Base-by-base conservation (phyloP, 2,329 filamentous ascomycete genomes). In the Curvularia hawaiiensis region DNA sequence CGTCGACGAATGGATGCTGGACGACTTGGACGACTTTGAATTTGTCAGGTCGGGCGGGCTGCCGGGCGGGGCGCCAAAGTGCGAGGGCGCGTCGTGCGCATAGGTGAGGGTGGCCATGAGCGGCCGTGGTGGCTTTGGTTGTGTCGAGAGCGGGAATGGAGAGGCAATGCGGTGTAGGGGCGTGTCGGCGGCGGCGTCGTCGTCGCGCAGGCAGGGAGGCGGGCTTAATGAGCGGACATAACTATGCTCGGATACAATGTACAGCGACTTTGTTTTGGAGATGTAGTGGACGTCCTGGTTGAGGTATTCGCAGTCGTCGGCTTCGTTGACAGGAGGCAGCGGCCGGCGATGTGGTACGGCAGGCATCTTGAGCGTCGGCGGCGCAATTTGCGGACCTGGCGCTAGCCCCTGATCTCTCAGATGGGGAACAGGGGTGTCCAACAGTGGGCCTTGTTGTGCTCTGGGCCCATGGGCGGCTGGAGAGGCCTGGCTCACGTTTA, bases 21-120 rank as follows among this genome's bases (percentile, higher is more conserved):
- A 96, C 28, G 92, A 92, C 78, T 95, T 96, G 64, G 91, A 96
- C 61, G 91, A 95, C 77, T 94, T 96, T 59, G 91, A 96, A 65
- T 83, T 84, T 62, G 90, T 91, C 79, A 96, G 87, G 69, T 91
- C 90, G 60, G 90, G 90, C 57, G 89, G 89, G 64, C 90, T 91
- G 75, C 84, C 85, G 46, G 88, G 88, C 59, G 77, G 80, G 54
- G 78, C 80, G 72, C 72, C 74, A 54, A 79, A 68, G 44, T 62
- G 61, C 50, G 68, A 62, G 56, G 59, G 63, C 41, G 63, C 59
- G 59, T 69, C 64, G 35, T 66, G 64, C 43, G 66, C 54, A 56
- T 72, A 73, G 30, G 66, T 65, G 63, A 76, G 66, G 49, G 73
- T 65, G 33, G 74, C 70, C 74, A 77, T 76, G 65, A 75, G 73